phyloP scores from a whole-genome alignment of 2,329 filamentous ascomycete genomes.

The Microcyclospora pomicola region DNA sequence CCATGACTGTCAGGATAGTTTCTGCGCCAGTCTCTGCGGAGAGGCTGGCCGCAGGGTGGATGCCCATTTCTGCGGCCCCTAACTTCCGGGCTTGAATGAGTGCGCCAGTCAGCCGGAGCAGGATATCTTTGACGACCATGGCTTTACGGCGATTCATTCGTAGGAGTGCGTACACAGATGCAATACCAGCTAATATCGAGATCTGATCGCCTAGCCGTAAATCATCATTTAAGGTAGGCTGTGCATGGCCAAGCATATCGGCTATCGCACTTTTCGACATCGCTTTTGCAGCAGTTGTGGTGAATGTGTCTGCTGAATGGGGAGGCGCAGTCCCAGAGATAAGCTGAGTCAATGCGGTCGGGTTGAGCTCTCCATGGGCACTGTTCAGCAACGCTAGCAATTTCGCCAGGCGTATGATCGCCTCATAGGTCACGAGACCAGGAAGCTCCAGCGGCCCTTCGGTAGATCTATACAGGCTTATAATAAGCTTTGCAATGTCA shows the following conservation, averaged over 20 bases:
- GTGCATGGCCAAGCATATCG: conserved; percentile 6
- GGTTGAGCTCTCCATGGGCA: conserved; percentile 48
- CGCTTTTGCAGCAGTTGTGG: conserved; percentile 14
- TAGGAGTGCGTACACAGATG: conserved; percentile 66
- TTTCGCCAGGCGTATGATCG: conserved; percentile 58
- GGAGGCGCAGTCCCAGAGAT: not conserved
- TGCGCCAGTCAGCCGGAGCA: conserved; percentile 68
- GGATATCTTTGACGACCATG: conserved; percentile 72
- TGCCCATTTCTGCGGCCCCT: conserved; percentile 88
- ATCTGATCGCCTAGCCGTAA: conserved; percentile 33
- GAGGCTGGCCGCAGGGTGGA: conserved; percentile 82
- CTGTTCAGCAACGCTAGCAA: conserved; percentile 54
- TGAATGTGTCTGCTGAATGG: not conserved
- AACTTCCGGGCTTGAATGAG: conserved; percentile 83
- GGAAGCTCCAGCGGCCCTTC: conserved; percentile 52
- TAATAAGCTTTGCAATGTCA: conserved; percentile 60
- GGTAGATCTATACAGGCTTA: conserved; percentile 55
- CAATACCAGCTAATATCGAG: conserved; percentile 70
- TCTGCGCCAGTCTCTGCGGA: conserved; percentile 48
- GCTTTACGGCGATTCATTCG: conserved; percentile 81
- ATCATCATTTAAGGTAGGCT: conserved; percentile 12
- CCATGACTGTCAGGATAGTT: conserved; percentile 7
- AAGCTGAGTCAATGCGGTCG: conserved; percentile 36
- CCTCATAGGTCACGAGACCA: conserved; percentile 57
- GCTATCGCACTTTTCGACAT: conserved; percentile 17